phyloP scores from a whole-genome alignment of 148 eudicot species.

The Rhododendron henanense region DNA sequence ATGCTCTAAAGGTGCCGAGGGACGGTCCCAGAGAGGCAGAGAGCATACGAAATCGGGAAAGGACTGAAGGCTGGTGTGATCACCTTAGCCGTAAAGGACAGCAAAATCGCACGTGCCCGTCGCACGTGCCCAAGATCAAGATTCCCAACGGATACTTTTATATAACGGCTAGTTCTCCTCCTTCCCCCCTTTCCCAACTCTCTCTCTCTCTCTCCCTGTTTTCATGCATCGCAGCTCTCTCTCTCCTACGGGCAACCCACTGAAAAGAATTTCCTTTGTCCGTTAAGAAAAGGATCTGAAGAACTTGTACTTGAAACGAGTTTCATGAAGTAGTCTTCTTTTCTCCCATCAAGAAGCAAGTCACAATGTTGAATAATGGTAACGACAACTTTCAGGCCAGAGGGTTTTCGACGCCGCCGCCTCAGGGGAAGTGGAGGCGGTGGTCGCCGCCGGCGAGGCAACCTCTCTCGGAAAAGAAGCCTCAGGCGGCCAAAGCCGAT shows the following conservation, averaged over 20 bases:
- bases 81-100: neutral
- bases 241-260: neutral
- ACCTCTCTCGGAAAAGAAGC: constrained; percentile 43
- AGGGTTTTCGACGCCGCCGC: constrained; percentile 55
- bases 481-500: constrained; percentile 12
- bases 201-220: too few species aligned
- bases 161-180: constrained; percentile 11
- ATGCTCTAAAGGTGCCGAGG: too few species aligned
- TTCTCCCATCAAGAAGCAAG: neutral
- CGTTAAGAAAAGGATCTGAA: neutral
- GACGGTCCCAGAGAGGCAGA: too few species aligned
- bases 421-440: neutral
- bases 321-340: neutral
- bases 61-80: too few species aligned
- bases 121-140: neutral
- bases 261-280: neutral
- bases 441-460: constrained; percentile 24
- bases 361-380: constrained; percentile 7
- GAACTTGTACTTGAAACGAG: neutral
- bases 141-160: constrained; percentile 15
- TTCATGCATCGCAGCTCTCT: neutral
- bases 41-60: too few species aligned
- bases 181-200: neutral
- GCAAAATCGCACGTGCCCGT: neutral
- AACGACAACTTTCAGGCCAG: constrained; percentile 23